Base-by-base conservation (phyloP, 2,329 filamentous ascomycete genomes). In the Knufia fluminis region DNA sequence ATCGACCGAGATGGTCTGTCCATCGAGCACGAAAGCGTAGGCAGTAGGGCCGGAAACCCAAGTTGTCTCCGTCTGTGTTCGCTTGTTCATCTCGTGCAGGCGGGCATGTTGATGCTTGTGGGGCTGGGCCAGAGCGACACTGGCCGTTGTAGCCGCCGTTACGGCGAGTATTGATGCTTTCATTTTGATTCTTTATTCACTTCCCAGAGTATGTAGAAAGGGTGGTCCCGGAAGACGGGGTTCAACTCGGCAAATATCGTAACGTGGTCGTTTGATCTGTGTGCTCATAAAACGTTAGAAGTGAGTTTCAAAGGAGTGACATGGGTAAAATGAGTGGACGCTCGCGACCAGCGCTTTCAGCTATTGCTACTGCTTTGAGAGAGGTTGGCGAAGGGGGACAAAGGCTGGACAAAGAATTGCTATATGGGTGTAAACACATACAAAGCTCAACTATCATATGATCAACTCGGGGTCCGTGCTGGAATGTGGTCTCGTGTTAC, bases 1-100 rank as follows among this genome's bases (percentile, higher is more conserved):
- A 0, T 76, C 67, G 52, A 76, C 68, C 47, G 73, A 71, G 58
- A 94, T 75, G 28, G 70, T 55, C 61, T 80, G 59, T 53, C 82
- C 83, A 53, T 84, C 78, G 48, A 90, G 71, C 63, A 83, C 75
- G 69, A 90, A 96, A 50, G 83, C 76, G 49, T 82, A 79, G 58
- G 82, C 77, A 46, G 79, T 82, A 35, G 76, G 71, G 45, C 82
- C 75, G 48, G 76, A 74, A 48, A 79, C 76, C 47, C 73, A 62
- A 55, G 71, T 68, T 17, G 71, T 69, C 52, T 68, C 68, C 31
- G 69, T 68, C 16, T 67, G 57, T 23, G 56, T 62, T 60, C 66
- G 66, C 45, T 55, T 56, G 48, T 67, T 63, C 55, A 67, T 66
- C 44, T 55, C 51, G 57, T 68, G 68, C 50, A 63, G 63, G 56